A percentile compares a stretch with the other conserved stretches of the same genome.
Conservation (phyloP, 2,329 filamentous ascomycete species). For the Xylariaceae sp. region DNA sequence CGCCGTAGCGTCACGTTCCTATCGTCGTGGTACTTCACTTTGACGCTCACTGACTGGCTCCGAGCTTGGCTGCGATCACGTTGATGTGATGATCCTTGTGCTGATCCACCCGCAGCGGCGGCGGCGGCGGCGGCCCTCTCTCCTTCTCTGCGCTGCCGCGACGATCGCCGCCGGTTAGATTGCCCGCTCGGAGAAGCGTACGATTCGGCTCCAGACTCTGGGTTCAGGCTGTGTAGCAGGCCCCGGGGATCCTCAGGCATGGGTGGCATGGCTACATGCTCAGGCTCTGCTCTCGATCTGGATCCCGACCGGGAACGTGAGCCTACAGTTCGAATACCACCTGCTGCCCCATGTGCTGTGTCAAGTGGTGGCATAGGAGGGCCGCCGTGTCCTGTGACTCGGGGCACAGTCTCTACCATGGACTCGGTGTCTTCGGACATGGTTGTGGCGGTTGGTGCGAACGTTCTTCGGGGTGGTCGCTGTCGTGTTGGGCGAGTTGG, state of each 20-base stretch:
- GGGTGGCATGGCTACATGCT: constrained; percentile 41
- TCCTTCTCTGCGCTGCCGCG: constrained; percentile 41
- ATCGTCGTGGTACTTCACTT: constrained; percentile 55
- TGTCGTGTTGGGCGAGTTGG: constrained; percentile 35
- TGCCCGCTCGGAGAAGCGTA: constrained; percentile 38
- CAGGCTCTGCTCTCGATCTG: constrained; percentile 37
- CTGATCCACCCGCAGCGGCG: constrained; percentile 42
- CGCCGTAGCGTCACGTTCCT: constrained; percentile 57
- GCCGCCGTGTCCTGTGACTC: constrained; percentile 28
- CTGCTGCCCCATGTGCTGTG: constrained; percentile 19
- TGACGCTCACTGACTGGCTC: constrained; percentile 50
- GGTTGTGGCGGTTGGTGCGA: constrained; percentile 27
- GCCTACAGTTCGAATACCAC: constrained; percentile 14
- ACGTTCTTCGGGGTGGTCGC: constrained; percentile 24
- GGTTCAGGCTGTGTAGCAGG: constrained; percentile 32
- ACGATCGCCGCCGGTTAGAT: constrained; percentile 39
- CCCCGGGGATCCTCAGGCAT: constrained; percentile 51
- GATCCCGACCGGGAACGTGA: constrained; percentile 31
- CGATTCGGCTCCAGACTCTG: constrained; percentile 39
- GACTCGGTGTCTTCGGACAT: constrained; percentile 31
- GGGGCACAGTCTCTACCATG: constrained; percentile 35
- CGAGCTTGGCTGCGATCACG: constrained; percentile 38
- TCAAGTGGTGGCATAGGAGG: constrained; percentile 37
- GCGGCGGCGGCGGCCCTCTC: constrained; percentile 41
- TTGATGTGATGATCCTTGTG: constrained; percentile 37